Conservation (phyloP, 805 yeast genomes). For the Priceomyces castillae region DNA sequence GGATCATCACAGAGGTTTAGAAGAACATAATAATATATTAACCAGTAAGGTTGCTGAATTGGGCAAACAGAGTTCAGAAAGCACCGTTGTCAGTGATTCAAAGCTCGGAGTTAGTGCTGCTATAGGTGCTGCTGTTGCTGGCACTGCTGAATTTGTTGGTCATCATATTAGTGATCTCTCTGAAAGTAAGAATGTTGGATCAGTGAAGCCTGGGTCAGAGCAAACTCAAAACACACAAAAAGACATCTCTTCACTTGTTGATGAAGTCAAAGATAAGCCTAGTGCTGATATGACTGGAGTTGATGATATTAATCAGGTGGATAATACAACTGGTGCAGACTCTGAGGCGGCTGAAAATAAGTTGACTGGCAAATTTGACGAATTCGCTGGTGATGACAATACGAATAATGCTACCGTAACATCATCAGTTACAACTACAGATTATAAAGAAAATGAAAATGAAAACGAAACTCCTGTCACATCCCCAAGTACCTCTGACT, state of each 20-base stretch:
- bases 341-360: constrained; percentile 33
- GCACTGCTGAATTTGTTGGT: constrained; percentile 6
- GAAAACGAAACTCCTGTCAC: constrained; percentile 47
- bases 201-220: no score
- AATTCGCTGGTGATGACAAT: constrained; percentile 9
- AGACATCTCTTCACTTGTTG: constrained; percentile 17
- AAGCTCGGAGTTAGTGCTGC: constrained; percentile 18
- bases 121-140: constrained; percentile 13
- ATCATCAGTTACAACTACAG: constrained; percentile 35
- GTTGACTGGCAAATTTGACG: background rate
- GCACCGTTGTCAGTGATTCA: background rate
- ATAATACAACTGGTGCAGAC: constrained; percentile 23
- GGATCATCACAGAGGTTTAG: constrained; percentile 1
- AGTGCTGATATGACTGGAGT: constrained; percentile 28
- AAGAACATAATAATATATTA: background rate
- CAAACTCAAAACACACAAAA: no score
- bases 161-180: background rate
- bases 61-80: background rate
- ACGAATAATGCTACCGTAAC: constrained; percentile 30
- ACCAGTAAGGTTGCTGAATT: background rate
- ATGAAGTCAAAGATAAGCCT: constrained; percentile 27
- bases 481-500: constrained; percentile 48
- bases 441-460: constrained; percentile 23
- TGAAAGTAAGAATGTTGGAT: no score
- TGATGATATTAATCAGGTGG: constrained; percentile 15